Percentiles rank a stretch among this genome's conserved stretches.
Evolutionary conservation across 2,329 filamentous ascomycete species (phyloP).

Genomic region (Penicillium sumatraense): DNA sequence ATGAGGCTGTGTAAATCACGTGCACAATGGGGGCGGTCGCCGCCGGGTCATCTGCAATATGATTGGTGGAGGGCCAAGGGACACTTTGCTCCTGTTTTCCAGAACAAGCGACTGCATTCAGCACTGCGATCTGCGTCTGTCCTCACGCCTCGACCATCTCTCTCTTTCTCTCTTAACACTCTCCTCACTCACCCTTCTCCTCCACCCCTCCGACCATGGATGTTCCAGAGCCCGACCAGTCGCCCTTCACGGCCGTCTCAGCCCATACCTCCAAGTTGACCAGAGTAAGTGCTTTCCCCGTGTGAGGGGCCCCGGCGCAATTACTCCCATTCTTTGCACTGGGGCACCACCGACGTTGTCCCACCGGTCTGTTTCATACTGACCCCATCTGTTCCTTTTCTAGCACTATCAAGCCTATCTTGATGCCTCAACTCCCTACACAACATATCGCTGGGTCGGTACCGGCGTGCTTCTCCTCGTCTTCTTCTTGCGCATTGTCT

Average conservation of each 20-base stretch:
- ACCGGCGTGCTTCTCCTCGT: conserved; percentile 75
- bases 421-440: conserved; percentile 89
- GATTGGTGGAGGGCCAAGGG: conserved; percentile 28
- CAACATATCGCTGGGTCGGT: conserved; percentile 86
- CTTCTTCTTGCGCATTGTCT: conserved; percentile 87
- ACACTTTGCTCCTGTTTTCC: conserved; percentile 38
- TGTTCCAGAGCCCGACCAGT: conserved; percentile 82
- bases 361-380: conserved; percentile 8
- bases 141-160: conserved; percentile 14
- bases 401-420: conserved; percentile 94
- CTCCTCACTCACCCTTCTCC: conserved; percentile 15
- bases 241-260: conserved; percentile 87
- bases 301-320: conserved; percentile 17
- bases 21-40: conserved; percentile 22
- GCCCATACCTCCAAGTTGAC: conserved; percentile 69
- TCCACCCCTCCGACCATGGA: conserved; percentile 65
- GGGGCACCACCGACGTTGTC: background rate
- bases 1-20: background rate
- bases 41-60: conserved; percentile 17
- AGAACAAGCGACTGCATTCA: conserved; percentile 24
- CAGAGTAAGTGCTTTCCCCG: conserved; percentile 40
- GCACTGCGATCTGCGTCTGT: conserved; percentile 24
- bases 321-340: conserved; percentile 3
- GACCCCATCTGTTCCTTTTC: conserved; percentile 26
- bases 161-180: conserved; percentile 7